Percentiles rank a stretch among this genome's conserved stretches.
These are phyloP conservation scores for Cladosporium sp. DNA, from an alignment of 2,329 filamentous ascomycete genomes.

Conservation along the genomic window DNA sequence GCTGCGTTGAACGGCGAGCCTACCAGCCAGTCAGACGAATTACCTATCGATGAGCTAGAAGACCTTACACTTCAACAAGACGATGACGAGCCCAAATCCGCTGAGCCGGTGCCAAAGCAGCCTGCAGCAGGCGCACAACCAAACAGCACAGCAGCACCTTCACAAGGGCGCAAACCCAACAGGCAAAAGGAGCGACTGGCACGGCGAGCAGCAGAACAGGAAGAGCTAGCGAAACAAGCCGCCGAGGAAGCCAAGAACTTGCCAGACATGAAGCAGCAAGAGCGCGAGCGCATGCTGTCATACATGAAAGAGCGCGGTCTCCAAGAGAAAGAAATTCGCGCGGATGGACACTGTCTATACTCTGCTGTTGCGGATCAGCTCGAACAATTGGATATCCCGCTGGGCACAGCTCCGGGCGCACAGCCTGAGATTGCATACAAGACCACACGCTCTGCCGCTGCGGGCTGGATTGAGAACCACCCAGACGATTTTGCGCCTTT, in stretches of 20 bases:
- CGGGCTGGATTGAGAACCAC: constrained; percentile 73
- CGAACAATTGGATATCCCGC: constrained; percentile 44
- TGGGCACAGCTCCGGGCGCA: constrained; percentile 34
- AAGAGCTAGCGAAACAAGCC: constrained; percentile 66
- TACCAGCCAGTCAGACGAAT: constrained; percentile 9
- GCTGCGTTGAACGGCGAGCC: constrained; percentile 44
- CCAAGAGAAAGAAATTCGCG: constrained; percentile 74
- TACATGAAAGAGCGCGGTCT: constrained; percentile 66
- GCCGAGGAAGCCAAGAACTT: constrained; percentile 72
- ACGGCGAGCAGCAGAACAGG: constrained; percentile 80
- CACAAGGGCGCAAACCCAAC: constrained; percentile 65
- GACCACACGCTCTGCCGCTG: constrained; percentile 67
- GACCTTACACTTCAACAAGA: constrained; percentile 11
- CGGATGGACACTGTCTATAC: constrained; percentile 95
- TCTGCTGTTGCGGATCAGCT: constrained; percentile 88
- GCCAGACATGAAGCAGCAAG: constrained; percentile 69
- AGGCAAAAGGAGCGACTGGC: constrained; percentile 89
- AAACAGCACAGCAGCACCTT: background rate
- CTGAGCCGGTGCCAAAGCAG: constrained; percentile 7
- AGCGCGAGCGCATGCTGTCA: constrained; percentile 68
- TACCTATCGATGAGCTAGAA: constrained; percentile 6
- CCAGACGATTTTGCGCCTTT: constrained; percentile 83
- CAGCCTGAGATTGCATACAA: constrained; percentile 54
- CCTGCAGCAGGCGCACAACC: background rate
- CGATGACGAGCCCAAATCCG: background rate